A percentile compares a stretch with the other conserved stretches of the same genome.
Evolutionary conservation across 2,329 filamentous ascomycete genomes (phyloP).

Genomic region (Rhinocladiella mackenziei): DNA sequence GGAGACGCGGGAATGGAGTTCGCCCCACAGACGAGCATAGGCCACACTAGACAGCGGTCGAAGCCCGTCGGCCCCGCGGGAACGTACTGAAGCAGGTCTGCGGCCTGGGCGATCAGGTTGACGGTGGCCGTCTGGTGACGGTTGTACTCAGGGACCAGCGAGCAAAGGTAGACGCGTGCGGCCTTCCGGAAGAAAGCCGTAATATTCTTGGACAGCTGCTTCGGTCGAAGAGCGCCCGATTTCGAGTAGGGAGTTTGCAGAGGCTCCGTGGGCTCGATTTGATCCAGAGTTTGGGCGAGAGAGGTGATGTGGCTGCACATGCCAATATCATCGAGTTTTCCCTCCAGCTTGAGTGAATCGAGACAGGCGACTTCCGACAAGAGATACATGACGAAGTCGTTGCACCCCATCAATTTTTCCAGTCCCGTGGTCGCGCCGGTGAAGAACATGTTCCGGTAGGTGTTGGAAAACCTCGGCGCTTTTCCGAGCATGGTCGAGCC

Average conservation of each 20-base stretch:
- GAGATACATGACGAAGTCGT: slow-evolving; percentile 95
- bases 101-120: slow-evolving; percentile 73
- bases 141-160: slow-evolving; percentile 82
- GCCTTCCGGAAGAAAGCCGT: slow-evolving; percentile 86
- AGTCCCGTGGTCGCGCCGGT: slow-evolving; percentile 64
- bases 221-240: slow-evolving; percentile 72
- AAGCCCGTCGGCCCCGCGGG: slow-evolving; percentile 77
- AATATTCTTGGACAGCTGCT: slow-evolving; percentile 82
- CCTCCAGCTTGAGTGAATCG: slow-evolving; percentile 77
- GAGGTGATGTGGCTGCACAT: slow-evolving; percentile 85
- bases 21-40: slow-evolving; percentile 80
- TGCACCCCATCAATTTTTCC: slow-evolving; percentile 92
- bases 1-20: slow-evolving; percentile 67
- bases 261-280: slow-evolving; percentile 45
- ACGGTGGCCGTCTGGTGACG: slow-evolving; percentile 69
- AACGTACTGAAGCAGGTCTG: slow-evolving; percentile 72
- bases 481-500: slow-evolving; percentile 87
- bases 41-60: slow-evolving; percentile 89
- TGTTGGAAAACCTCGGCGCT: slow-evolving; percentile 83
- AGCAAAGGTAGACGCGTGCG: slow-evolving; percentile 94
- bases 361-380: slow-evolving; percentile 97
- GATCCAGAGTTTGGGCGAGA: slow-evolving; percentile 60
- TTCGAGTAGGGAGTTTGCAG: slow-evolving; percentile 55
- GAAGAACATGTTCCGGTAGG: slow-evolving; percentile 92
- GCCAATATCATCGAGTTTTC: slow-evolving; percentile 73